phyloP scores from a whole-genome alignment of 805 yeast genomes.

The Wickerhamiella slavikovae region DNA sequence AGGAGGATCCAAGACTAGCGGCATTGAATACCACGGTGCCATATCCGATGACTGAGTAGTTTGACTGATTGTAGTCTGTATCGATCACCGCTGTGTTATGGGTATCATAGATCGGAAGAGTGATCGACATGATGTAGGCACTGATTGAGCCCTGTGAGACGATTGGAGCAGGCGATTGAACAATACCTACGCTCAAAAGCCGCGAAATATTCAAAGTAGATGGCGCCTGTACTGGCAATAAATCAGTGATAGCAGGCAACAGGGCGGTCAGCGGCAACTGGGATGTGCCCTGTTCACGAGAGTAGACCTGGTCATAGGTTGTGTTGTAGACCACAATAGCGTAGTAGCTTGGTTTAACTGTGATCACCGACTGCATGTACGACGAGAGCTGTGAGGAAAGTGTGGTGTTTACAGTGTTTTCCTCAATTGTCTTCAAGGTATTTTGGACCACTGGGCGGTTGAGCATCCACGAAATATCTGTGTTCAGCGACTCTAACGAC shows the following conservation, averaged over 20 bases:
- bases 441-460: constrained; percentile 3
- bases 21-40: constrained; percentile 6
- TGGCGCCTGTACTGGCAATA: constrained; percentile 3
- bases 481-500: not conserved
- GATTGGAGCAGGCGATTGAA: not conserved
- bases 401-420: constrained; percentile 5
- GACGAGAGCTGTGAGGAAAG: constrained; percentile 2
- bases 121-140: constrained; percentile 1
- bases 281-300: constrained; percentile 2
- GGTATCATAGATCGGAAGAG: constrained; percentile 1
- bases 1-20: not conserved
- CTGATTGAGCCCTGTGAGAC: not conserved
- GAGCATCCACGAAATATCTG: constrained; percentile 1
- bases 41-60: constrained; percentile 6
- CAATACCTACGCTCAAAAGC: not conserved
- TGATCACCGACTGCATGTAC: constrained; percentile 4
- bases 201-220: constrained; percentile 1
- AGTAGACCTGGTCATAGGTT: constrained; percentile 1
- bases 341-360: constrained; percentile 4
- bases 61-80: not conserved
- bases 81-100: not conserved
- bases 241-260: constrained; percentile 3
- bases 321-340: constrained; percentile 6
- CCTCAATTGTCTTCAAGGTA: constrained; percentile 2
- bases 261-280: constrained; percentile 2